Evolutionary conservation across 306 rosid genomes (phyloP).

Genomic region (Acacia crassicarpa): DNA sequence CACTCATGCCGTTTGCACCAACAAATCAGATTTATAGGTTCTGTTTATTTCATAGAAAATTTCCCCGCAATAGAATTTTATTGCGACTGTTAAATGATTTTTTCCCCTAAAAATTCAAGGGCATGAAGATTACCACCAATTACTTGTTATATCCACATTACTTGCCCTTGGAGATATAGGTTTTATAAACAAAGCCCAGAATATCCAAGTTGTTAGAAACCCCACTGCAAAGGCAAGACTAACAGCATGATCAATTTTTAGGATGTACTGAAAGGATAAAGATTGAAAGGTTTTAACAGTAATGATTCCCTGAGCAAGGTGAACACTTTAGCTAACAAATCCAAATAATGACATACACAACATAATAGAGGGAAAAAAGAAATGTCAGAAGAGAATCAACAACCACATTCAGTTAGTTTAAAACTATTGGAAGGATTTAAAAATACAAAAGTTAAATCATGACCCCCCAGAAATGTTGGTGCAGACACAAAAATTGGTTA

Average conservation of each 20-base stretch:
- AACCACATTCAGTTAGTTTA: constrained; percentile 12
- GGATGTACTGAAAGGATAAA: constrained; percentile 22
- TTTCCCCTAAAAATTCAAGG: no score
- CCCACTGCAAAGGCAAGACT: constrained; percentile 50
- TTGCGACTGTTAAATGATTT: no score
- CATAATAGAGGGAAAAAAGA: no score
- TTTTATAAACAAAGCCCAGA: constrained; percentile 83
- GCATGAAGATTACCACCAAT: no score
- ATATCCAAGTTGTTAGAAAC: constrained; percentile 57
- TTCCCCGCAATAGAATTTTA: no score
- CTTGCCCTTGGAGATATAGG: no score
- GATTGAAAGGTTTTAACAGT: constrained; percentile 15
- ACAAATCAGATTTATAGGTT: no score
- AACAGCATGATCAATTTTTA: constrained; percentile 20
- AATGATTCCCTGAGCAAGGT: background rate
- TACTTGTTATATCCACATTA: no score
- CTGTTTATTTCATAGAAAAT: no score
- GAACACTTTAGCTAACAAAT: background rate
- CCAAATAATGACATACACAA: no score
- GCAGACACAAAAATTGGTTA: constrained; percentile 75
- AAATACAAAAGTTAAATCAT: constrained; percentile 18
- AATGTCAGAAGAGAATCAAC: constrained; percentile 7
- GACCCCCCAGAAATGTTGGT: constrained; percentile 94
- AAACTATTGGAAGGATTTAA: constrained; percentile 9
- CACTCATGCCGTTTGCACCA: no score